Evolutionary conservation across 345 rosid species (phyloP).

Genomic region (Heritiera littoralis): DNA sequence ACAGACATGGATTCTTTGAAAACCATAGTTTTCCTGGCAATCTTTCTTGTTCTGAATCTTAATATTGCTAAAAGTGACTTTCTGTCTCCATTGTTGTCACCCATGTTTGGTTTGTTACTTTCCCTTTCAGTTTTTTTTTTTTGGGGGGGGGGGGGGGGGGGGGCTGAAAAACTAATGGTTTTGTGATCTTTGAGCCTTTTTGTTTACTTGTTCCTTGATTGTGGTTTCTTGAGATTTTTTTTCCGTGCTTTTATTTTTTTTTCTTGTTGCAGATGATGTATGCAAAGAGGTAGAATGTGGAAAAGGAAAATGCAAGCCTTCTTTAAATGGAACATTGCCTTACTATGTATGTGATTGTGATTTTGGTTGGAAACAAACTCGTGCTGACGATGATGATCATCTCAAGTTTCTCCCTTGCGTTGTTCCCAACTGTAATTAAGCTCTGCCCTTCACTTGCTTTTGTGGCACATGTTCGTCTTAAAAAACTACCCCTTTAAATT

Average conservation of each 20-base stretch:
- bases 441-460: slow-evolving; percentile 23
- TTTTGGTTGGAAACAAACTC: slow-evolving; percentile 66
- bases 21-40: slow-evolving; percentile 25
- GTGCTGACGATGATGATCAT: slow-evolving; percentile 20
- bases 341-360: slow-evolving; percentile 64
- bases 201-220: not conserved
- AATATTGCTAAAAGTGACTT: slow-evolving; percentile 34
- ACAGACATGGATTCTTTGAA: slow-evolving; percentile 32
- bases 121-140: not conserved
- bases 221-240: not conserved
- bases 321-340: slow-evolving; percentile 31
- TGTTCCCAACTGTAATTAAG: slow-evolving; percentile 66
- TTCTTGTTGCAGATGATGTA: slow-evolving; percentile 39
- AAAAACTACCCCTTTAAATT: not conserved
- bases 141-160: too few relatives aligned
- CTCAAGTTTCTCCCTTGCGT: slow-evolving; percentile 84
- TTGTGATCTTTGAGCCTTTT: not conserved
- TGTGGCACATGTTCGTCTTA: not conserved
- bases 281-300: slow-evolving; percentile 67
- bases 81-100: slow-evolving; percentile 44
- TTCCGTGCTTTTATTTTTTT: not conserved
- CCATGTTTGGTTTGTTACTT: slow-evolving; percentile 36
- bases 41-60: slow-evolving; percentile 29
- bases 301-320: slow-evolving; percentile 61
- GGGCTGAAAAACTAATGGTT: slow-evolving; percentile 6